These are phyloP conservation scores for Coniochaeta sp. DNA, from an alignment of 2,329 filamentous ascomycete genomes.

Conservation along the genomic window DNA sequence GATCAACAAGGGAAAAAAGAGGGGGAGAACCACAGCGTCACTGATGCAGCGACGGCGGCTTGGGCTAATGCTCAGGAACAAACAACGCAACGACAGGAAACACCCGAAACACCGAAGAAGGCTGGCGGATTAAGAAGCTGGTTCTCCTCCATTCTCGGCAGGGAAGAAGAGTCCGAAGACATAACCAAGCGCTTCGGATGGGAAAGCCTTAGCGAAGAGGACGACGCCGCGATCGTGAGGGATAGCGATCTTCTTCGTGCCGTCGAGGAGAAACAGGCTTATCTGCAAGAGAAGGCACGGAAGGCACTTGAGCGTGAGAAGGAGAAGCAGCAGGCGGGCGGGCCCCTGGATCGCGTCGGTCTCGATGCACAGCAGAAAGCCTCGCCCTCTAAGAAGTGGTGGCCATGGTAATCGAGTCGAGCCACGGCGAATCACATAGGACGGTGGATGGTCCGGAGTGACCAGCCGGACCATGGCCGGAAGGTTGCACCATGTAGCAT, in stretches of 20 bases:
- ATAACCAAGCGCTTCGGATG: conserved; percentile 18
- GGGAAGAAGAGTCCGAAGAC: conserved; percentile 23
- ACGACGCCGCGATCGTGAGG: conserved; percentile 18
- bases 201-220: conserved; percentile 25
- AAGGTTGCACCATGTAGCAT: background rate
- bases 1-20: background rate
- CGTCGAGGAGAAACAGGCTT: conserved; percentile 22
- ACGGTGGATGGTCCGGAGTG: background rate
- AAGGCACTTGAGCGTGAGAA: conserved; percentile 41
- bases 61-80: conserved; percentile 3
- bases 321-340: conserved; percentile 42
- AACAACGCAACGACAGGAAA: background rate
- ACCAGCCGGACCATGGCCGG: background rate
- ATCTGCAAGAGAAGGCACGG: conserved; percentile 30
- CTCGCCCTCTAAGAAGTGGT: conserved; percentile 36
- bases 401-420: conserved; percentile 29
- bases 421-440: background rate
- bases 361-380: conserved; percentile 20
- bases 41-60: conserved; percentile 1
- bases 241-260: conserved; percentile 21
- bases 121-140: conserved; percentile 22
- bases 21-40: conserved; percentile 14
- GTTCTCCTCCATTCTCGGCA: conserved; percentile 31
- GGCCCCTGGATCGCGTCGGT: conserved; percentile 42
- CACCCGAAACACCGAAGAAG: conserved; percentile 12